phyloP scores from a whole-genome alignment of 331 rosid genomes.

The Cucumis variabilis region DNA sequence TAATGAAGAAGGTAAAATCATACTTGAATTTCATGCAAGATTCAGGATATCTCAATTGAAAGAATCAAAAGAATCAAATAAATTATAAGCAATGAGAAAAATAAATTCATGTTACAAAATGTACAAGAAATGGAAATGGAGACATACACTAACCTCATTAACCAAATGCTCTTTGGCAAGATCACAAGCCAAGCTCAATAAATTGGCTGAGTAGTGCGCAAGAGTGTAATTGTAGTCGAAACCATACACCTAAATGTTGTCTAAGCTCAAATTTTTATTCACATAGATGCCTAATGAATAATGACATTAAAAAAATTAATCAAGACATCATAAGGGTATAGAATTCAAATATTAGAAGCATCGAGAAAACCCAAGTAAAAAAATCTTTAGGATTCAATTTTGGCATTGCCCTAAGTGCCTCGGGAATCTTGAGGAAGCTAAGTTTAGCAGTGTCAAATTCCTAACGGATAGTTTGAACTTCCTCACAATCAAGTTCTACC shows the following conservation, averaged over 20 bases:
- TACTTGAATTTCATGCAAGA: slow-evolving; percentile 73
- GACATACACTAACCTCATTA: no score
- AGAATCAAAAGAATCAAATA: slow-evolving; percentile 44
- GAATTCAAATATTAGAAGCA: neutral
- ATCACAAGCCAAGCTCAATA: slow-evolving; percentile 90
- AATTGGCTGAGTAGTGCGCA: slow-evolving; percentile 83
- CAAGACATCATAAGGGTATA: slow-evolving; percentile 3
- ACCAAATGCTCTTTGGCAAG: slow-evolving; percentile 94
- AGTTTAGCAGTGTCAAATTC: no score
- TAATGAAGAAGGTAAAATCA: slow-evolving; percentile 85
- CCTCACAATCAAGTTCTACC: no score
- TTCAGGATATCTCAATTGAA: slow-evolving; percentile 93
- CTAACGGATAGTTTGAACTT: no score
- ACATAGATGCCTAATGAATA: slow-evolving; percentile 79
- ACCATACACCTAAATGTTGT: slow-evolving; percentile 83
- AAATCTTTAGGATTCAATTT: no score
- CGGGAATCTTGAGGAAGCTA: no score
- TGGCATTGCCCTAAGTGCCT: no score
- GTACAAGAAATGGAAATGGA: no score
- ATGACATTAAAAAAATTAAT: slow-evolving; percentile 26
- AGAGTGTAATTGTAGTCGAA: slow-evolving; percentile 95
- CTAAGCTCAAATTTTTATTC: slow-evolving; percentile 84
- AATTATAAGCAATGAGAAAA: no score
- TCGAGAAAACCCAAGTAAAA: no score
- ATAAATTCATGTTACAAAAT: no score